phyloP scores from a whole-genome alignment of 345 rosid species.

The Camelina laxa region DNA sequence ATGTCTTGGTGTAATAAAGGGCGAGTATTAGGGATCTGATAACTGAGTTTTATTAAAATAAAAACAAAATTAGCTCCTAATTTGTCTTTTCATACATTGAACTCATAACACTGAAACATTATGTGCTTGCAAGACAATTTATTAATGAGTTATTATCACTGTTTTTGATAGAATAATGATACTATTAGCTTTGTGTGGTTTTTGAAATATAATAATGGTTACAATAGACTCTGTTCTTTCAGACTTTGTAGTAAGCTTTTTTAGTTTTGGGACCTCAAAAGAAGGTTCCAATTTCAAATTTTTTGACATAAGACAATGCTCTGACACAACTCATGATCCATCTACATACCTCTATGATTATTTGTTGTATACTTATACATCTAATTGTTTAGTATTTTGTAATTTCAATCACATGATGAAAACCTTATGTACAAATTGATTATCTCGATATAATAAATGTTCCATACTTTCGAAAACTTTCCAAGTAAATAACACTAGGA shows the following conservation, averaged over 20 bases:
- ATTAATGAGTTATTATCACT: not conserved
- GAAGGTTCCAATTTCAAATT: constrained; percentile 43
- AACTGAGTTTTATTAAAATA: constrained; percentile 13
- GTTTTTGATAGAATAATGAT: not conserved
- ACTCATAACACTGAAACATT: constrained; percentile 18
- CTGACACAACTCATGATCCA: constrained; percentile 44
- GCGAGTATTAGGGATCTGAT: constrained; percentile 46
- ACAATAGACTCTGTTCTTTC: not conserved
- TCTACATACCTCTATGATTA: constrained; percentile 34
- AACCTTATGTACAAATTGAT: constrained; percentile 18
- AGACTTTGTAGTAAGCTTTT: not conserved
- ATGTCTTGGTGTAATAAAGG: constrained; percentile 44
- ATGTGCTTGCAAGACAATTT: constrained; percentile 33
- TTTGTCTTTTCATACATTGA: constrained; percentile 29
- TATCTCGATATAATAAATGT: constrained; percentile 11
- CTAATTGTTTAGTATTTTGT: not conserved
- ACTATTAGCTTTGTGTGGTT: not conserved
- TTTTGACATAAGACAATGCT: constrained; percentile 38
- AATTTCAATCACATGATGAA: not conserved
- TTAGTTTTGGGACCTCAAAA: constrained; percentile 22
- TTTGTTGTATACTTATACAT: constrained; percentile 15
- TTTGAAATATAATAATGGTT: constrained; percentile 17
- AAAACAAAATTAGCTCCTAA: not conserved
- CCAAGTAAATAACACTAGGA: constrained; percentile 17
- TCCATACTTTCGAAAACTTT: constrained; percentile 29